phyloP scores from a whole-genome alignment of 495 filamentous ascomycete species.

The Aspergillus coremiiformis region DNA sequence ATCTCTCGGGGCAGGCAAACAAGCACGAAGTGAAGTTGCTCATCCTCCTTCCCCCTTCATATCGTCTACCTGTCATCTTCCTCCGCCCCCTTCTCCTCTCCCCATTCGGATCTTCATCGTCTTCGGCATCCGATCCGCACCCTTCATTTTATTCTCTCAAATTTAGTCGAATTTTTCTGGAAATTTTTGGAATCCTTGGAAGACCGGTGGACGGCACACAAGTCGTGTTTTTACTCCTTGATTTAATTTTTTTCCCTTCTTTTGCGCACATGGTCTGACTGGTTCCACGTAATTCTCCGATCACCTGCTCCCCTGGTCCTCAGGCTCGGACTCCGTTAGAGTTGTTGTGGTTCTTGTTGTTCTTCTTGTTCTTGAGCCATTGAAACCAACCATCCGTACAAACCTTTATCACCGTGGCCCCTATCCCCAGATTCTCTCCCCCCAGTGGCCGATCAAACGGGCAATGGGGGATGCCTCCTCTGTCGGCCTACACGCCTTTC shows the following conservation, averaged over 20 bases:
- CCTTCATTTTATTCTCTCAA: neutral
- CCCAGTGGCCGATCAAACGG: constrained; percentile 39
- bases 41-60: constrained; percentile 5
- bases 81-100: no score
- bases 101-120: constrained; percentile 1
- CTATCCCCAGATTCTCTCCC: constrained; percentile 30
- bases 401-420: constrained; percentile 36
- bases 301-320: neutral
- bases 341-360: neutral
- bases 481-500: constrained; percentile 71
- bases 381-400: constrained; percentile 7
- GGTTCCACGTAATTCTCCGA: constrained; percentile 6
- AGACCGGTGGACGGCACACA: neutral
- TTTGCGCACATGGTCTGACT: constrained; percentile 17
- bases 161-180: constrained; percentile 6
- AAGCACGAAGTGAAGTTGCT: neutral
- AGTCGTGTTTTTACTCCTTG: neutral
- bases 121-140: neutral
- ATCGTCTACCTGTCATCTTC: constrained; percentile 6
- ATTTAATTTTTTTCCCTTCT: constrained; percentile 5
- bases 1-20: neutral
- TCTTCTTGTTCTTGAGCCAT: neutral
- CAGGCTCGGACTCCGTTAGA: constrained; percentile 1
- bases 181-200: neutral
- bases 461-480: constrained; percentile 48